Base-by-base conservation (phyloP, 495 filamentous ascomycete genomes). In the Tuber aestivum region DNA sequence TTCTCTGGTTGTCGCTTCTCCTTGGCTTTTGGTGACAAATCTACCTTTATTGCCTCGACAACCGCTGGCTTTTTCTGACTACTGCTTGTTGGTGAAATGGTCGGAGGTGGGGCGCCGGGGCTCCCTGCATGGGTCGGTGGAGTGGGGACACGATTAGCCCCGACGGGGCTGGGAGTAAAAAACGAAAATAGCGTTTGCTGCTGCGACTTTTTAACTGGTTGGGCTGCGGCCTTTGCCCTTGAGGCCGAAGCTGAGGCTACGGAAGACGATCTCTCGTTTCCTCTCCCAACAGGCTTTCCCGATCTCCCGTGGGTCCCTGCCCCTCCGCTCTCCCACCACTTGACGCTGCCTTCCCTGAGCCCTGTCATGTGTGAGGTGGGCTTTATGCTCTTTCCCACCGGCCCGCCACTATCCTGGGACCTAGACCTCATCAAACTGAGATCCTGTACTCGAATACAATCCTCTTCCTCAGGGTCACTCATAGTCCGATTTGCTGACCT, bases 371-470 rank as follows among this genome's bases (percentile, higher is more conserved):
- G 27, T 65, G 56, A 35, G 7, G 56, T 9, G 27, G 56, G 27
- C 32, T 65, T 65, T 32, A 65, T 65, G 56, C 56, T 65, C 56
- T 65, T 65, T 65, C 56, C 56, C 56, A 65, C 56, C 56, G 56
- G 27, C 32, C 56, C 56, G 16, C 56, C 5, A 65, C 56, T 65
- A 35, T 65, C 56, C 56, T 65, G 56, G 32, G 56, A 65, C 14
- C 56, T 65, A 35, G 56, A 65, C 27, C 56, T 65, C 27, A 65
- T 65, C 78, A 74, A 65, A 73, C 77, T 79, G 78, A 79, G 78
- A 70, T 79, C 70, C 78, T 79, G 78, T 77, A 79, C 78, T 65
- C 78, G 77, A 79, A 79, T 79, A 73, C 78, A 79, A 32, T 79
- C 78, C 75, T 79, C 78, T 74, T 79, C 78, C 65, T 79, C 78